Conservation (phyloP, 208 protist genomes). For the Wallacemonas rigidus region DNA sequence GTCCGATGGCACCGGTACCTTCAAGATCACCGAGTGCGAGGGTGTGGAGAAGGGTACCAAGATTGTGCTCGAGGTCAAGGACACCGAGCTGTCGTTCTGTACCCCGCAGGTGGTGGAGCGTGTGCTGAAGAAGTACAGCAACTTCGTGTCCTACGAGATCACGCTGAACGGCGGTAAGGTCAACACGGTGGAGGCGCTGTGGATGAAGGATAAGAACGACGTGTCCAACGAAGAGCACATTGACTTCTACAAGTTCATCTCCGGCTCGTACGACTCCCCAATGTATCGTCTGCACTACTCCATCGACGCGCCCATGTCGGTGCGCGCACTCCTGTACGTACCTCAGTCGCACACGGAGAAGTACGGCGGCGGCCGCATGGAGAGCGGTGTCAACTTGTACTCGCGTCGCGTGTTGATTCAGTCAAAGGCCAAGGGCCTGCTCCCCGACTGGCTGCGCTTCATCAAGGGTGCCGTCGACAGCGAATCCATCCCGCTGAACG, state of each 20-base stretch:
- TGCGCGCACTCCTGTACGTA: conserved; percentile 96
- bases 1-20: conserved; percentile 92
- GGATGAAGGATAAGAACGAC: conserved; percentile 94
- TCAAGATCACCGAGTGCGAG: conserved; percentile 94
- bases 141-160: conserved; percentile 97
- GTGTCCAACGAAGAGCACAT: conserved; percentile 95
- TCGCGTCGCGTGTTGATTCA: conserved; percentile 96
- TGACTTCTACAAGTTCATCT: conserved; percentile 97
- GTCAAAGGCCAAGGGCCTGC: conserved; percentile 91
- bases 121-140: conserved; percentile 97
- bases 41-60: conserved; percentile 96
- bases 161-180: conserved; percentile 93
- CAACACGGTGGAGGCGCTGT: conserved; percentile 97
- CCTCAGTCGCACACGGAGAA: conserved; percentile 97
- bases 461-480: conserved; percentile 97
- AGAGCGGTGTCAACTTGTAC: conserved; percentile 95
- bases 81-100: conserved; percentile 94
- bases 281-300: conserved; percentile 94
- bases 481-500: conserved; percentile 98
- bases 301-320: conserved; percentile 95
- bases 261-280: conserved; percentile 93
- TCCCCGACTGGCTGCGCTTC: conserved; percentile 98
- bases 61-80: conserved; percentile 96
- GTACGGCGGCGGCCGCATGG: conserved; percentile 95
- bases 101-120: conserved; percentile 92